phyloP scores from a whole-genome alignment of 208 protist genomes.

The Leptomonas seymouri region DNA sequence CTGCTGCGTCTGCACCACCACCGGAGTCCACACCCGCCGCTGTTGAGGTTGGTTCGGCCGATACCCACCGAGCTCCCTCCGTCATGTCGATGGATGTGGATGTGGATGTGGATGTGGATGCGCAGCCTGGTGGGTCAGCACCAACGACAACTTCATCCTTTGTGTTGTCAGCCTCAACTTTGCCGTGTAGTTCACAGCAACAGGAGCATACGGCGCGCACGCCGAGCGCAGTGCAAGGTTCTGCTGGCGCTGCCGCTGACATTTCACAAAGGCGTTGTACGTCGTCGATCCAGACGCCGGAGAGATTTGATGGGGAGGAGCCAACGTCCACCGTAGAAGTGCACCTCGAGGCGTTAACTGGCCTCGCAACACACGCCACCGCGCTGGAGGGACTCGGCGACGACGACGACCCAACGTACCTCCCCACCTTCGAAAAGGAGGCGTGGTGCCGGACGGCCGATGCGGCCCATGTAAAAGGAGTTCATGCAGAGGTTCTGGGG shows the following conservation, averaged over 20 bases:
- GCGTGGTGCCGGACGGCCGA: slow-evolving; percentile 7
- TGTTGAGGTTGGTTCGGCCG: not conserved
- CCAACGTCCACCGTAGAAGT: not conserved
- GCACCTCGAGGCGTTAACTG: not conserved
- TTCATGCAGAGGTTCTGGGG: not conserved
- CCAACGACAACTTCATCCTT: not conserved
- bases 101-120: slow-evolving; percentile 17
- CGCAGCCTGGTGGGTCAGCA: not conserved
- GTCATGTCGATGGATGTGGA: not conserved
- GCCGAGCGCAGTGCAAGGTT: not conserved
- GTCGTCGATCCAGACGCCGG: not conserved
- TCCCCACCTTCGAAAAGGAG: not conserved
- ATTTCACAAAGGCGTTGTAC: not conserved
- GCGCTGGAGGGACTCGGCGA: not conserved
- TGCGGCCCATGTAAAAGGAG: not conserved
- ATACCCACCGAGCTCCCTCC: no score
- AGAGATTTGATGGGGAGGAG: not conserved
- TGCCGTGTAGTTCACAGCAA: not conserved
- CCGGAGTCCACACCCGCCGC: not conserved
- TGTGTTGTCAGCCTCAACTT: slow-evolving; percentile 7
- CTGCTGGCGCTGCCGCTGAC: not conserved
- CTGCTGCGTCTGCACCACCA: not conserved
- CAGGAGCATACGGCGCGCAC: not conserved
- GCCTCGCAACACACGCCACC: slow-evolving; percentile 24
- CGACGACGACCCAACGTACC: no score